Evolutionary conservation across 345 rosid species (phyloP).

Genomic region (Abelmoschus esculentus): DNA sequence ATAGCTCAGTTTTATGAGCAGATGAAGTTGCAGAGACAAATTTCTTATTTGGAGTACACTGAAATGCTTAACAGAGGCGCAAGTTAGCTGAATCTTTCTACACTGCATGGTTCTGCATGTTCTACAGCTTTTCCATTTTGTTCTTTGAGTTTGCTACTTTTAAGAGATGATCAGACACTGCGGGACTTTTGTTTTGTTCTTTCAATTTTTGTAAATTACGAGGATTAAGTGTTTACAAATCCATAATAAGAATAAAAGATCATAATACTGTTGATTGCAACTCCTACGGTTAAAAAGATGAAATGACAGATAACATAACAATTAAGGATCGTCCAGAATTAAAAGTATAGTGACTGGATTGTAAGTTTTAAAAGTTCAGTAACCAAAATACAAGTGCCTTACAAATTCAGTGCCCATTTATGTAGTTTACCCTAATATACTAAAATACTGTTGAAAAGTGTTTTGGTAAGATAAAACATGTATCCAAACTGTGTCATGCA

Average conservation of each 20-base stretch:
- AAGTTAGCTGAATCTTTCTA: neutral
- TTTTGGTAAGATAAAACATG: too few species aligned
- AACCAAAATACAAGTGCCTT: too few species aligned
- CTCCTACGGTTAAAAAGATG: neutral
- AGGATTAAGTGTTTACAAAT: slow-evolving; percentile 10
- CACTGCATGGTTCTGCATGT: neutral
- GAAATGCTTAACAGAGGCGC: slow-evolving; percentile 20
- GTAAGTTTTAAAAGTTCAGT: too few species aligned
- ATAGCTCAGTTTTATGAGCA: slow-evolving; percentile 66
- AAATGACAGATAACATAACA: neutral
- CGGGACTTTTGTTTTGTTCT: neutral
- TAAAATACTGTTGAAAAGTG: too few species aligned
- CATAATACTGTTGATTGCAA: neutral
- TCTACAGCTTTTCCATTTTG: neutral
- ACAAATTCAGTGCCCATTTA: too few species aligned
- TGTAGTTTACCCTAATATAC: too few species aligned
- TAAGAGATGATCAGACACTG: slow-evolving; percentile 4
- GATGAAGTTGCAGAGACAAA: slow-evolving; percentile 77
- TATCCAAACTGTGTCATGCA: too few species aligned
- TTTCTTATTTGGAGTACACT: slow-evolving; percentile 47
- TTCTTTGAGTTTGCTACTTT: neutral
- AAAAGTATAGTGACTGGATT: too few species aligned
- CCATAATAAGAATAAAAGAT: neutral
- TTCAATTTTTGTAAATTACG: slow-evolving; percentile 7
- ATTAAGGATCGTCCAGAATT: neutral